phyloP scores from a whole-genome alignment of 2,329 filamentous ascomycete genomes.

The Venturia pyrina region DNA sequence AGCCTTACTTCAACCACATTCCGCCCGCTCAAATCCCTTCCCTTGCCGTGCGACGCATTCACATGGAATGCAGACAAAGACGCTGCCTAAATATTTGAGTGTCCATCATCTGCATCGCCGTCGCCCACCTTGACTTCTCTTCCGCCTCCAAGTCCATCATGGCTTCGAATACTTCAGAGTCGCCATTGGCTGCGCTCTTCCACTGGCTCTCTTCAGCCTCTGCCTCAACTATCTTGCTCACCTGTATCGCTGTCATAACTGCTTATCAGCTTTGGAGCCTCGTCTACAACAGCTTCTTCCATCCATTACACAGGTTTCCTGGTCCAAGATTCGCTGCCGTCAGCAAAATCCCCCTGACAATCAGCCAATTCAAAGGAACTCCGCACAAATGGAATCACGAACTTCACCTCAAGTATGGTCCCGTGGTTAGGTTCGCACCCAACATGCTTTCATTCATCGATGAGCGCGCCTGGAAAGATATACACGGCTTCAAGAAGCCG shows the following conservation, averaged over 20 bases:
- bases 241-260: not conserved
- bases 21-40: too few relatives aligned
- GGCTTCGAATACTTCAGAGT: too few relatives aligned
- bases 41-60: too few relatives aligned
- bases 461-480: constrained; percentile 18
- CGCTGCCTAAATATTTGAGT: too few relatives aligned
- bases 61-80: too few relatives aligned
- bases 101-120: too few relatives aligned
- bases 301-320: constrained; percentile 12
- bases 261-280: not conserved
- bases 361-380: not conserved
- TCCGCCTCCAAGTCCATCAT: too few relatives aligned
- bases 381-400: not conserved
- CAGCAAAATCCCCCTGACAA: not conserved
- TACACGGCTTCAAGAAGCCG: constrained; percentile 17
- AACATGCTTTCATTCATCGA: constrained; percentile 17
- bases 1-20: too few relatives aligned
- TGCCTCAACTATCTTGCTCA: not conserved
- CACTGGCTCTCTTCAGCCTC: not conserved
- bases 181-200: too few relatives aligned
- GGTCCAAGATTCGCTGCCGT: constrained; percentile 8
- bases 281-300: constrained; percentile 13
- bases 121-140: too few relatives aligned
- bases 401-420: constrained; percentile 17
- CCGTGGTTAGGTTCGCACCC: constrained; percentile 18